Conservation (phyloP, 148 eudicot species). For the Beta vulgaris region DNA sequence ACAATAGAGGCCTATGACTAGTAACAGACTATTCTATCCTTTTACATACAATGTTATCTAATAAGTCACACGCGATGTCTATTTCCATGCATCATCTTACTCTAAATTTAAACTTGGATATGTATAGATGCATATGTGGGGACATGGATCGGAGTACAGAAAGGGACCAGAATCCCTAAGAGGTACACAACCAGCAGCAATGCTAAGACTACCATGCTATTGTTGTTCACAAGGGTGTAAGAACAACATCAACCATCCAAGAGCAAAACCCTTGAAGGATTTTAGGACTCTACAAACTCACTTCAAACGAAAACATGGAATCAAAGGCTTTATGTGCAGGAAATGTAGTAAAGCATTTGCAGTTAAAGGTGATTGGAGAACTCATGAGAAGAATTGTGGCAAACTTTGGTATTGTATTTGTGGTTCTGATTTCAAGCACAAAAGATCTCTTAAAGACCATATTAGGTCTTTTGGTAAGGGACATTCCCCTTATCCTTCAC, state of each 20-base stretch:
- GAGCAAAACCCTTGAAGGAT: slow-evolving; percentile 67
- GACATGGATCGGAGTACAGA: slow-evolving; percentile 67
- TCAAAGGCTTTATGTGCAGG: slow-evolving; percentile 55
- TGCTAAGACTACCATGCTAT: slow-evolving; percentile 67
- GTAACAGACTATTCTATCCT: too few relatives aligned
- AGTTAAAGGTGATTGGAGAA: slow-evolving; percentile 73
- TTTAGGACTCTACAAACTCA: slow-evolving; percentile 72
- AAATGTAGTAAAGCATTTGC: slow-evolving; percentile 65
- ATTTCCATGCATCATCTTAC: too few relatives aligned
- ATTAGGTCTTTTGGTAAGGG: slow-evolving; percentile 66
- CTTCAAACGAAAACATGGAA: slow-evolving; percentile 71
- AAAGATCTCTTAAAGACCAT: slow-evolving; percentile 68
- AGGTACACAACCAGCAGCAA: slow-evolving; percentile 69
- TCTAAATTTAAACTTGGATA: too few relatives aligned
- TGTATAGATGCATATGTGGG: slow-evolving; percentile 87
- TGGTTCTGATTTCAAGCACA: slow-evolving; percentile 75
- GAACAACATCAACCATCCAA: slow-evolving; percentile 74
- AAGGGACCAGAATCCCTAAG: slow-evolving; percentile 60
- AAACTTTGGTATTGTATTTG: slow-evolving; percentile 70
- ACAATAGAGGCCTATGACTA: too few relatives aligned
- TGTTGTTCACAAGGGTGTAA: slow-evolving; percentile 69
- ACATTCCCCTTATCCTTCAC: slow-evolving; percentile 53
- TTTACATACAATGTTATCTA: too few relatives aligned
- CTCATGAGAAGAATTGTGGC: slow-evolving; percentile 74
- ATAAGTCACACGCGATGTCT: too few relatives aligned